Base-by-base conservation (phyloP, 768 basidiomycete species). In the Naganishia onofrii region DNA sequence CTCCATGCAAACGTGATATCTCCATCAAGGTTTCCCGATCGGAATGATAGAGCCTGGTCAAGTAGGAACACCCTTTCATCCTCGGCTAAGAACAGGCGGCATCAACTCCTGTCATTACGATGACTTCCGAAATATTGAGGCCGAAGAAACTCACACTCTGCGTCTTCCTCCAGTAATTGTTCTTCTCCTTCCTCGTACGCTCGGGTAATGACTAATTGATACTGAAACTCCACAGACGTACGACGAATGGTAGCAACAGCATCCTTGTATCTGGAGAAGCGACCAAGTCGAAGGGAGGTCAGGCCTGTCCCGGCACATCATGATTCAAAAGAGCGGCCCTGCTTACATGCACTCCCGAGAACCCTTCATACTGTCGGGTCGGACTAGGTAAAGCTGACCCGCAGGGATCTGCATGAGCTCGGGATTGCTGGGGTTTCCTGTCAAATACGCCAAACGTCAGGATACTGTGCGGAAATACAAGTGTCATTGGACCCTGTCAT, bases 171-270 rank as follows among this genome's bases (percentile, higher is more conserved):
- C 21, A 97, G 82, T 51, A 97, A 81, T 76, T 95, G 90, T 81
- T 95, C 93, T 78, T 98, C 94, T 2, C 93, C 96, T 72, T 98
- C 95, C 74, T 98, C 93, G 77, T 91, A 98, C 0, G 96, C 93
- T 71, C 94, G 85, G n/a, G 93, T 96, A 66, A 97, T 88, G 12
- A 96, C 94, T 12, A 99, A 86, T 68, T 97, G 91, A 78, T 82
- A 85, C 67, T 82, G 79, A 89, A 91, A 81, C 87, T 88, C 84
- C 88, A 91, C 73, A 86, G 81, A 81, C 12, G 84, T 83, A 70
- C 93, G 87, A 68, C 96, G 88, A 78, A 99, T 89, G 28, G 94
- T 93, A 12, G 90, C 89, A 84, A 96, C 93, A 6, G 94, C 94
- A 74, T 96, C 93, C 73, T 92, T 93, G 81, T 91, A 98, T 77